Conservation (phyloP, 2,329 filamentous ascomycete genomes). For the Fusarium pseudoanthophilum region DNA sequence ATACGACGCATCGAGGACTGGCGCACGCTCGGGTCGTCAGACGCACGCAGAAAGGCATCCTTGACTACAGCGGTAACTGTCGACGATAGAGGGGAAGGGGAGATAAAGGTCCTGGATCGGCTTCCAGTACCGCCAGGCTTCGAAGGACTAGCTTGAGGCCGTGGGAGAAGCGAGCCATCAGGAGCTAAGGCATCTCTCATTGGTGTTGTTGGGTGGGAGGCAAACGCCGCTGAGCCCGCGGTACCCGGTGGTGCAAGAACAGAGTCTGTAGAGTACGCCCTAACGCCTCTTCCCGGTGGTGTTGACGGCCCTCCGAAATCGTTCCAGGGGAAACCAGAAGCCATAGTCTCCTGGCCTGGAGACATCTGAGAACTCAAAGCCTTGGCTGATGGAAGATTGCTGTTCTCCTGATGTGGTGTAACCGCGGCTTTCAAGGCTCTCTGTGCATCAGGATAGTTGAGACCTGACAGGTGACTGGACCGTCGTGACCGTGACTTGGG, state of each 20-base stretch:
- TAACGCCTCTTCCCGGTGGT: conserved; percentile 50
- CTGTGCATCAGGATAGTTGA: conserved; percentile 55
- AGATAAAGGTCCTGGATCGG: conserved; percentile 62
- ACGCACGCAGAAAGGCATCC: conserved; percentile 62
- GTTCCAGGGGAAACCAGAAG: conserved; percentile 59
- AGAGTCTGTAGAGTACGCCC: conserved; percentile 52
- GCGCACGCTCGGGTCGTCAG: conserved; percentile 53
- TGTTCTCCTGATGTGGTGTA: conserved; percentile 50
- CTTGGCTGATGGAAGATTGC: conserved; percentile 52
- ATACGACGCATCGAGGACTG: conserved; percentile 59
- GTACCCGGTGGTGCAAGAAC: conserved; percentile 39
- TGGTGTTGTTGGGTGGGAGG: conserved; percentile 49
- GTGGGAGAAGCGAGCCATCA: conserved; percentile 47
- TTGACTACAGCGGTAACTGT: conserved; percentile 68
- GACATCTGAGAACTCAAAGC: conserved; percentile 49
- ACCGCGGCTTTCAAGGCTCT: conserved; percentile 47
- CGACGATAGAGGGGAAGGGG: conserved; percentile 68
- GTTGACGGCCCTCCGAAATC: conserved; percentile 48
- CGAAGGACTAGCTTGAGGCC: conserved; percentile 43
- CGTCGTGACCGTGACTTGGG: conserved; percentile 55
- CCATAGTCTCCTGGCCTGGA: conserved; percentile 51
- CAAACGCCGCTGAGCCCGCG: conserved; percentile 33
- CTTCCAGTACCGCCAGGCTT: conserved; percentile 42
- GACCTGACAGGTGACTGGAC: conserved; percentile 60
- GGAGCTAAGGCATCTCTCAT: conserved; percentile 44